phyloP scores from a whole-genome alignment of 164 flowering plant species.

The Houttuynia cordata region DNA sequence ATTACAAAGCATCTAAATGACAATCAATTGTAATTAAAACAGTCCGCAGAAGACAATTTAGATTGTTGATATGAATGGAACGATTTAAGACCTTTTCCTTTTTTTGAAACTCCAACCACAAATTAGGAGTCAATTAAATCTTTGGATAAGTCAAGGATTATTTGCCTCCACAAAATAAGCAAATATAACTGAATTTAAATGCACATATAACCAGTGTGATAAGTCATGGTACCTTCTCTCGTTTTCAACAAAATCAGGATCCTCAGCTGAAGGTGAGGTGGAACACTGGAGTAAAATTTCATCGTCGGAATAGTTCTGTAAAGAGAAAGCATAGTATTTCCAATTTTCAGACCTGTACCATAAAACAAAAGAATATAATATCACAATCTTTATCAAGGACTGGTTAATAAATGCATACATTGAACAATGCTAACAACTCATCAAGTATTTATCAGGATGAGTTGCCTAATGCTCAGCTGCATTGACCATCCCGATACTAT shows the following conservation, averaged over 20 bases:
- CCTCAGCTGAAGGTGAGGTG: slow-evolving; percentile 83
- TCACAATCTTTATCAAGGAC: background rate
- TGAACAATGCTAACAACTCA: background rate
- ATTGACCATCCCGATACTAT: background rate
- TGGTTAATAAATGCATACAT: too few species aligned
- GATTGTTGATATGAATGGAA: too few species aligned
- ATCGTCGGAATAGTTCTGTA: slow-evolving; percentile 41
- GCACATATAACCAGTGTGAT: background rate
- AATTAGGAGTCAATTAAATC: background rate
- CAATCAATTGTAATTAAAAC: too few species aligned
- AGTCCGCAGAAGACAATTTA: too few species aligned
- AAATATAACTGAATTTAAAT: background rate
- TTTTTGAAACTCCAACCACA: background rate
- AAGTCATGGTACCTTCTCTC: slow-evolving; percentile 42
- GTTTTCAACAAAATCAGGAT: slow-evolving; percentile 66
- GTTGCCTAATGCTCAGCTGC: background rate
- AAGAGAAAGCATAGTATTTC: slow-evolving; percentile 16
- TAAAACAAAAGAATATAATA: background rate
- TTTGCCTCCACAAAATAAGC: background rate
- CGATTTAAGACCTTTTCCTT: too few species aligned
- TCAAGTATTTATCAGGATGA: background rate
- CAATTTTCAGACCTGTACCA: slow-evolving; percentile 35
- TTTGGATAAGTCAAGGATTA: background rate
- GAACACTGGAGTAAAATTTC: slow-evolving; percentile 63
- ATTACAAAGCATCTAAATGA: too few species aligned